Base-by-base conservation (phyloP, 768 basidiomycete species). In the Chalciporus pseudorubinellus region DNA sequence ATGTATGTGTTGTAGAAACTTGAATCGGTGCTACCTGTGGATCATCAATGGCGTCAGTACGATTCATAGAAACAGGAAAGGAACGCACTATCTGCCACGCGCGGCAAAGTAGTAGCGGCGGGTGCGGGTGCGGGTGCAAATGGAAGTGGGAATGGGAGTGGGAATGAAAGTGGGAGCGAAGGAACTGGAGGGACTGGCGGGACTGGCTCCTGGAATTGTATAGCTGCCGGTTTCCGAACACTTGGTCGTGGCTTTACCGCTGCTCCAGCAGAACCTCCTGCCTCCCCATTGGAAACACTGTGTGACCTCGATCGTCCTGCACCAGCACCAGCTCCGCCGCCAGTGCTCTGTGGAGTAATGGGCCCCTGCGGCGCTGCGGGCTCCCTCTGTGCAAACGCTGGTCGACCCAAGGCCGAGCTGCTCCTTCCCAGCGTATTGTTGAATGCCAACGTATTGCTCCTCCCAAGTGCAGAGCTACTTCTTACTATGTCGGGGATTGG, bases 1-100 rank as follows among this genome's bases (percentile, higher is more conserved):
- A 90, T 72, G 59, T 89, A 89, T 22, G 83, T 75, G 57, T 91
- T 86, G 59, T 89, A 91, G 64, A 91, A 82, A 45, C 90, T 85
- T 0, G 85, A 36, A 85, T 28, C 85, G 66, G 41, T 80, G 79
- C 4, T 57, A 11, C 44, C 21, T 36, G 55, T 56, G 19, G 40
- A 46, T 10, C 53, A 9, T 40, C 22, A 16, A 39, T 9, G 16
- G 1, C 6, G 39, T 19, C 18, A 46, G 6, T 18, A 31, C 29
- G 12, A 11, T 31, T 13, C 29, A 31, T 31, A 13, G 29, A 31
- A 31, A 7, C 29, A 31, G 13, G 13, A 31, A 31, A 11, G 3
- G 29, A 31, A 31, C 29, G 13, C 10, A 31, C 29, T 31, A 11
- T 31, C 29, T 11, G 12, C 4, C 13, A 11, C 8, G 12, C 29